These are phyloP conservation scores for Pestalotiopsis sp. DNA, from an alignment of 2,329 filamentous ascomycete species.

Conservation along the genomic window DNA sequence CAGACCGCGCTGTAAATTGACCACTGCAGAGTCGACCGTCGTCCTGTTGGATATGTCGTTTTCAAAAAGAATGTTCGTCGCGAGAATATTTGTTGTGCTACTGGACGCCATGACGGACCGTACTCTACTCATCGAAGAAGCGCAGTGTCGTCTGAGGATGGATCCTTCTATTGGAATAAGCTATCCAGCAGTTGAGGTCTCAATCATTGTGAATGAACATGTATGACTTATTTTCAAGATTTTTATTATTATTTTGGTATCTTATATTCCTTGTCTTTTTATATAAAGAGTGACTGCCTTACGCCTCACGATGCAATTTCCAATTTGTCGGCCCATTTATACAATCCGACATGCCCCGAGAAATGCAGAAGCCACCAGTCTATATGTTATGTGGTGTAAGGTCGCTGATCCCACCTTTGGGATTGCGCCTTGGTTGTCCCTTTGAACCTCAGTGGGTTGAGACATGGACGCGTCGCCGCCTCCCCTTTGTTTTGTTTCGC, in stretches of 20 bases:
- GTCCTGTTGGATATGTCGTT: no score
- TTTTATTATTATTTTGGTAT: not conserved
- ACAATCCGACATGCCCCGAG: conserved; percentile 1
- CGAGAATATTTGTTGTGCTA: no score
- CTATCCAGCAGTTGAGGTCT: no score
- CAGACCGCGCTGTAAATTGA: not conserved
- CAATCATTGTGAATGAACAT: no score
- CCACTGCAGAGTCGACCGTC: no score
- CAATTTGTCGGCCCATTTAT: conserved; percentile 9
- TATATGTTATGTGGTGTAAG: not conserved
- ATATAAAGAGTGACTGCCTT: not conserved
- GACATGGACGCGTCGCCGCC: not conserved
- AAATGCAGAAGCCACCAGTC: not conserved
- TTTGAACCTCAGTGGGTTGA: not conserved
- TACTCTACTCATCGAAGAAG: no score
- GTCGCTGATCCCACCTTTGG: not conserved
- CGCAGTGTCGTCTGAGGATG: no score
- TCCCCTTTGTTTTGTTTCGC: not conserved
- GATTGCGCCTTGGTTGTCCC: not conserved
- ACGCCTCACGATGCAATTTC: not conserved
- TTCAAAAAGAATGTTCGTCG: no score
- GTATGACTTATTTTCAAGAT: not conserved
- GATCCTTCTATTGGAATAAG: no score
- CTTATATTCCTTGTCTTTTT: not conserved
- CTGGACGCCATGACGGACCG: no score